Evolutionary conservation across 345 rosid genomes (phyloP), one percentile per base, ranked within the genome.

Genomic region (Lepidium aucheri): DNA sequence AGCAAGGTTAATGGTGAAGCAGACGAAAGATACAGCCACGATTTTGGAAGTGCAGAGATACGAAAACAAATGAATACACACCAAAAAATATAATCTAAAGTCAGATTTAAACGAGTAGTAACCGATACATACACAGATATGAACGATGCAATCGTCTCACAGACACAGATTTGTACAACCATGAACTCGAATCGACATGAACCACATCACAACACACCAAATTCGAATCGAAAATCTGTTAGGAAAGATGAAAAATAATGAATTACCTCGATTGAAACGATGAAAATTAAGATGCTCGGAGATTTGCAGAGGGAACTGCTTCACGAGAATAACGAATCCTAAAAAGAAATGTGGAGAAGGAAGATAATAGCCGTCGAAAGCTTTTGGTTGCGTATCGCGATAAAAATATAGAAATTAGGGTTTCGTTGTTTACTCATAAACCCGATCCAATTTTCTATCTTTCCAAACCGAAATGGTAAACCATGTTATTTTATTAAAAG

Each of bases 211-310:
- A 26, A 26, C 32, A 40, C 22, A 24, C n/a, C 8, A 57, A 22
- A 60, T 1, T 9, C 6, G 52, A 60, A 3, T 4, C 1, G 4
- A 6, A 18, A 7, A 10, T 4, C 16, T 10, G 10, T 17, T 10
- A 17, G 1, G 42, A 12, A 3, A 32, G 51, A 13, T 7, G 13
- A 28, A 64, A 49, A 64, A 30, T 6, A 17, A 8, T 2, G 44
- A 33, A 14, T 54, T 33, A 66, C 70, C 53, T 66, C 7, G 5
- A 14, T 42, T 34, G 62, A 53, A 39, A 53, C 35, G 53, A 65
- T 66, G 35, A 62, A 65, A 33, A 52, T 39, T 30, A 42, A 65
- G 35, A 26, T 18, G 16, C 44, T 55, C 26, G 15, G 43, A 55
- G 43, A 11, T 35, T 3, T 12, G 39, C 44, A 4, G 33, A 8